phyloP scores from a whole-genome alignment of 768 basidiomycete genomes.

The Mycena latifolia region DNA sequence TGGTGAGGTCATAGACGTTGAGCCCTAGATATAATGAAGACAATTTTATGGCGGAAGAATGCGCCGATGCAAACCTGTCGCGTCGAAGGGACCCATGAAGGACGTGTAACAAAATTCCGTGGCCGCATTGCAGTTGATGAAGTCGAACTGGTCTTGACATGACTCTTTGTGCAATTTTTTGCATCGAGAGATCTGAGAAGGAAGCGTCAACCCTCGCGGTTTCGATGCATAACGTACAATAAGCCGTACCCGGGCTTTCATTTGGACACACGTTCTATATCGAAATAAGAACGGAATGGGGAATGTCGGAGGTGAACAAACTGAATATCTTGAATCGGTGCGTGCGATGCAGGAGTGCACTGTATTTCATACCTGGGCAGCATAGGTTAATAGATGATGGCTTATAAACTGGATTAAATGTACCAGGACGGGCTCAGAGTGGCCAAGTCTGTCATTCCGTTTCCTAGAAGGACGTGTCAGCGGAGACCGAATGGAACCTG shows the following conservation, averaged over 20 bases:
- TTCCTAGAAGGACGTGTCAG: conserved; percentile 42
- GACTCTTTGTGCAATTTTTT: conserved; percentile 50
- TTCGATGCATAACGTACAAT: too few relatives aligned
- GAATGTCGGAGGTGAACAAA: conserved; percentile 34
- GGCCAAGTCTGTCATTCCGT: conserved; percentile 54
- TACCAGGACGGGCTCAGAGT: conserved; percentile 27
- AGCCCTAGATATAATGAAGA: too few relatives aligned
- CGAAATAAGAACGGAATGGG: neutral
- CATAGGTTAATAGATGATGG: neutral
- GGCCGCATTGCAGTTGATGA: conserved; percentile 56
- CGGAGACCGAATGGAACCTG: neutral
- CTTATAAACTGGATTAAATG: too few relatives aligned
- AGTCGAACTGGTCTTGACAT: conserved; percentile 58
- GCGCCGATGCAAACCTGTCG: conserved; percentile 47
- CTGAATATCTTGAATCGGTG: conserved; percentile 52
- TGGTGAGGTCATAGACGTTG: too few relatives aligned
- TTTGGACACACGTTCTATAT: conserved; percentile 51
- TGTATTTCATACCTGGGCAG: conserved; percentile 52
- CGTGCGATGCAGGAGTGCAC: conserved; percentile 46
- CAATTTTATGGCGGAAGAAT: too few relatives aligned
- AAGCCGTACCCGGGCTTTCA: conserved; percentile 54
- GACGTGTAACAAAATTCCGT: conserved; percentile 50
- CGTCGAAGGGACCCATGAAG: conserved; percentile 40
- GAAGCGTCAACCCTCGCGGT: too few relatives aligned
- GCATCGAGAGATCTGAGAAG: conserved; percentile 57